Evolutionary conservation across 2,329 filamentous ascomycete genomes (phyloP).

Genomic region (Neoascochyta sp.): DNA sequence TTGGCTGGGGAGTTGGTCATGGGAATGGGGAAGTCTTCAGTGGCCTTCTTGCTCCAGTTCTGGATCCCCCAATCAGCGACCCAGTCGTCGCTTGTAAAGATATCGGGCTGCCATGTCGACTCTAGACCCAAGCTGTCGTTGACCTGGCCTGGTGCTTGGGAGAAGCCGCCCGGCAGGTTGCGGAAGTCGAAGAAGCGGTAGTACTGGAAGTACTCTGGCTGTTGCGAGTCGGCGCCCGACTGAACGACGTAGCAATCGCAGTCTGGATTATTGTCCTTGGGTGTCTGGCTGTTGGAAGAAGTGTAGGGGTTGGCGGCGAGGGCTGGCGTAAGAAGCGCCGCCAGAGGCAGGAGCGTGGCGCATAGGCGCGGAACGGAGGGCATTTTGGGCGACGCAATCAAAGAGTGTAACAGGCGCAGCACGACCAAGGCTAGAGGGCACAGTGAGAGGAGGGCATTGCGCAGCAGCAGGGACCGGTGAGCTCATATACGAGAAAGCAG

Average conservation of each 20-base stretch:
- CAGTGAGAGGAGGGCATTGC: too few species aligned
- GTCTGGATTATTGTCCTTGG: conserved; percentile 34
- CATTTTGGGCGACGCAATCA: too few species aligned
- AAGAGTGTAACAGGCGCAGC: too few species aligned
- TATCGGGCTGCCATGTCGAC: conserved; percentile 37
- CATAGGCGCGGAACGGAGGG: conserved; percentile 15
- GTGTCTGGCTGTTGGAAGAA: conserved; percentile 24
- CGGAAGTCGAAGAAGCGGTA: conserved; percentile 54
- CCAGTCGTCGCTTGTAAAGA: conserved; percentile 37
- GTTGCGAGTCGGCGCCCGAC: conserved; percentile 36
- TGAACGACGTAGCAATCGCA: conserved; percentile 50
- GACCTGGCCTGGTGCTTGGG: conserved; percentile 21
- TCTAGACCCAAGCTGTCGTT: conserved; percentile 19
- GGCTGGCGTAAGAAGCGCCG: conserved; percentile 20
- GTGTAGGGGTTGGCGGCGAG: conserved; percentile 25
- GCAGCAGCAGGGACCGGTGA: conserved; percentile 7
- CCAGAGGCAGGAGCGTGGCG: conserved; percentile 24
- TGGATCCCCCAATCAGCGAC: conserved; percentile 41
- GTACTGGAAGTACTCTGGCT: conserved; percentile 48
- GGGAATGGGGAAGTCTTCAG: conserved; percentile 36
- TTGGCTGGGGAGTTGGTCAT: conserved; percentile 49
- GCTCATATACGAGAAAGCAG: conserved; percentile 22
- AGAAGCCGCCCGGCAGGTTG: conserved; percentile 33
- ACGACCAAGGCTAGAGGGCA: too few species aligned
- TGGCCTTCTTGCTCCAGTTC: conserved; percentile 44